These are phyloP conservation scores for Colletotrichum eleusines DNA, from an alignment of 2,329 filamentous ascomycete genomes.

Conservation along the genomic window DNA sequence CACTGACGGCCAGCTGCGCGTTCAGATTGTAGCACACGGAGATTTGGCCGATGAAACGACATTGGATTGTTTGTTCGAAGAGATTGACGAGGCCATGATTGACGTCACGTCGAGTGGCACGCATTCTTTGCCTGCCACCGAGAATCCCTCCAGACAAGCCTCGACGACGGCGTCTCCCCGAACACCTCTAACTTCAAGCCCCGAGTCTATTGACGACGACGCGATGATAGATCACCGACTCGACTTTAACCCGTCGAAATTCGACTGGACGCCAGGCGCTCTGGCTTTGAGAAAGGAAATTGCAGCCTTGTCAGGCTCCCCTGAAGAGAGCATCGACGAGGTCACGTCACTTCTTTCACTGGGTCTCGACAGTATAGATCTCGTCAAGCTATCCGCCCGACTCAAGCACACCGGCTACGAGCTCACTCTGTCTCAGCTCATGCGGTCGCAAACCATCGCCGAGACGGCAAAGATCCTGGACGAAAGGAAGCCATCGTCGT, in stretches of 20 bases:
- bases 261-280: slow-evolving; percentile 71
- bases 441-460: slow-evolving; percentile 76
- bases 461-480: slow-evolving; percentile 61
- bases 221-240: slow-evolving; percentile 6
- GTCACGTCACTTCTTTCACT: slow-evolving; percentile 80
- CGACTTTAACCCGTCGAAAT: slow-evolving; percentile 46
- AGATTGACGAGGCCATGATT: slow-evolving; percentile 49
- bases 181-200: slow-evolving; percentile 30
- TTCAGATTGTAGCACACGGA: slow-evolving; percentile 71
- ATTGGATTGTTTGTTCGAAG: slow-evolving; percentile 54
- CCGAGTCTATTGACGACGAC: slow-evolving; percentile 30
- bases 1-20: slow-evolving; percentile 58
- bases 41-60: slow-evolving; percentile 49
- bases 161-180: slow-evolving; percentile 34
- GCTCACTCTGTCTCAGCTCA: slow-evolving; percentile 80
- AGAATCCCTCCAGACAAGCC: slow-evolving; percentile 30
- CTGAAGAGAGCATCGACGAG: slow-evolving; percentile 64
- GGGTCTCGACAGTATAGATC: slow-evolving; percentile 92
- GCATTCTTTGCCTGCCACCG: slow-evolving; percentile 25
- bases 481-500: background rate
- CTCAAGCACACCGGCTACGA: slow-evolving; percentile 71
- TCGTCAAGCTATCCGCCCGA: slow-evolving; percentile 83
- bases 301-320: slow-evolving; percentile 68
- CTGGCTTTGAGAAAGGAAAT: slow-evolving; percentile 70
- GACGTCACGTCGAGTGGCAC: slow-evolving; percentile 35